Conservation (phyloP, 345 rosid species). For the Noccaea caerulescens region DNA sequence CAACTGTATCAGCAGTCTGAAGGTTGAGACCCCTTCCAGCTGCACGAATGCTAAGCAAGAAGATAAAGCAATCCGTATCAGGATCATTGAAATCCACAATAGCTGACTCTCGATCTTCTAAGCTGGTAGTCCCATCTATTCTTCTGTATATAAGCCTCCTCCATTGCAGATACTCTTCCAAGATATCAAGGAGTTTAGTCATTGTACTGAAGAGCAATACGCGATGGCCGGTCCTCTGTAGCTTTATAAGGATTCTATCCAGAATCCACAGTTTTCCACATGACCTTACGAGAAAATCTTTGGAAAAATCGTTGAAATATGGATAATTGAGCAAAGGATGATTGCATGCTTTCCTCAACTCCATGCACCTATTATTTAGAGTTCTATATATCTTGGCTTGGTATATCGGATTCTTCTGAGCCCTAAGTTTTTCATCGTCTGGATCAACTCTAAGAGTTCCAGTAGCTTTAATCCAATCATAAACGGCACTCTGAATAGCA, state of each 20-base stretch:
- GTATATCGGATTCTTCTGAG: constrained; percentile 76
- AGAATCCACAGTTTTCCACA: constrained; percentile 97
- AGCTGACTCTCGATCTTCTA: constrained; percentile 99
- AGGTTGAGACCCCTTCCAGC: constrained; percentile 99
- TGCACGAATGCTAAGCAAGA: constrained; percentile 97
- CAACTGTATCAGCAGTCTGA: constrained; percentile 97
- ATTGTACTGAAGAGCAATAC: constrained; percentile 98
- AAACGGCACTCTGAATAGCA: constrained; percentile 91
- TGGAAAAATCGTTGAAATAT: constrained; percentile 80
- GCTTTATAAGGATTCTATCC: constrained; percentile 92
- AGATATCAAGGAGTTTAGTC: constrained; percentile 97
- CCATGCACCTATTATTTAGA: constrained; percentile 98
- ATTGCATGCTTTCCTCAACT: constrained; percentile 94
- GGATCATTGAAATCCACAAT: constrained; percentile 94
- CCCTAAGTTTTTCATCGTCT: constrained; percentile 81
- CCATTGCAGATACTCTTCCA: constrained; percentile 99
- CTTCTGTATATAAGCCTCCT: constrained; percentile 84
- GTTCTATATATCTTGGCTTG: constrained; percentile 77
- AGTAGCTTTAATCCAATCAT: constrained; percentile 99
- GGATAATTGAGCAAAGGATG: constrained; percentile 99
- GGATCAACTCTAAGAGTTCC: constrained; percentile 97
- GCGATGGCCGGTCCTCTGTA: constrained; percentile 93
- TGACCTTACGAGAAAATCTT: constrained; percentile 89
- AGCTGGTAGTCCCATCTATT: constrained; percentile 98
- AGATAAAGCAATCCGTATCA: constrained; percentile 87